Evolutionary conservation across 345 rosid genomes (phyloP), one percentile per base, ranked within the genome.

Genomic region (Hevea brasiliensis): DNA sequence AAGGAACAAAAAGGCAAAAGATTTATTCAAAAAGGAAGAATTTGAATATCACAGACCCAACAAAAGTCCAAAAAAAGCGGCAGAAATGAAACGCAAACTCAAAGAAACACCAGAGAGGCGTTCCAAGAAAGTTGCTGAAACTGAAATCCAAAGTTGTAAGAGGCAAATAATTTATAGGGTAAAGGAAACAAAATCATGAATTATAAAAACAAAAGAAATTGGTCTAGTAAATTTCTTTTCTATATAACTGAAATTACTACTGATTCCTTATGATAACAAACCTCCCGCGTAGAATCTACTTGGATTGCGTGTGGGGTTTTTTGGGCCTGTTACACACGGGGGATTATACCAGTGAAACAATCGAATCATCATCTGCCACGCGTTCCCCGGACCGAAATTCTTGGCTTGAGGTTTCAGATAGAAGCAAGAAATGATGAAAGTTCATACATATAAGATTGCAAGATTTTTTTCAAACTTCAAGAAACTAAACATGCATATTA

Each of bases 291-390:
- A 75, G 4, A 61, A 53, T 61, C 63, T 53, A 11, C 32, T 41
- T 27, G 61, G 29, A 61, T 68, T 51, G 73, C 61, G 78, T 61
- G 78, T 61, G 10, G 27, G 64, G 54, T 29, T 13, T n/a, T 44
- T 7, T 6, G 62, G 14, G 40, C n/a, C 9, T 51, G 24, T 51
- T 51, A 42, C 50, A 6, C 17, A 21, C 11, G 45, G 41, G 45
- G 41, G 45, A 21, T 10, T 21, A 20, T 7, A 8, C 18, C 37
- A 42, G 6, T n/a, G 18, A 2, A 57, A 74, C 77, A 32, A 23
- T 7, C 67, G 20, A 74, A 58, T 58, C 72, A 59, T 59, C 14
- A 13, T 32, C 41, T 23, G 66, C 40, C 72, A 74, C 65, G 60
- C 32, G 45, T 42, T 35, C 14, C 3, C 32, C 3, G 63, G 21